Evolutionary conservation across 2,329 filamentous ascomycete species (phyloP).

Genomic region (Apiospora koreana): DNA sequence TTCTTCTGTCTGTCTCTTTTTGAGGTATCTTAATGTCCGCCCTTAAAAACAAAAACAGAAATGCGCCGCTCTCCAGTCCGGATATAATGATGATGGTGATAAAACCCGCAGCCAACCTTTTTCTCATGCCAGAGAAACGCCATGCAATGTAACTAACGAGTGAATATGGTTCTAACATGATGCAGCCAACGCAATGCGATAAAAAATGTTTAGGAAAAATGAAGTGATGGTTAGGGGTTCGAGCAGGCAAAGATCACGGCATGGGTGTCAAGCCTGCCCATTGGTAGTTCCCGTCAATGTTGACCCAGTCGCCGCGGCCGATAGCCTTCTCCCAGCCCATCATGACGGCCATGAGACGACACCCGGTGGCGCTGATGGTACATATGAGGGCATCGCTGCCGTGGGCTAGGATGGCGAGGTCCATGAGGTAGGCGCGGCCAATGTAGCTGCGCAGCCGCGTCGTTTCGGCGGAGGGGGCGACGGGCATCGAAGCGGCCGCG

Average conservation of each 20-base stretch:
- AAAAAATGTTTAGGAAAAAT: not conserved
- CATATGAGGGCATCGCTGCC: conserved; percentile 74
- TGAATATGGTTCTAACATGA: not conserved
- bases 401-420: conserved; percentile 71
- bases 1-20: not conserved
- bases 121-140: conserved; percentile 5
- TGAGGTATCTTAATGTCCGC: not conserved
- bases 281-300: conserved; percentile 71
- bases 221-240: not conserved
- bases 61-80: not conserved
- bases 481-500: conserved; percentile 30
- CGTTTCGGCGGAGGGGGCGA: conserved; percentile 51
- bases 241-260: not conserved
- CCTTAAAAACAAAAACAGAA: not conserved
- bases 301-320: conserved; percentile 65
- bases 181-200: not conserved
- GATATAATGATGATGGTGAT: not conserved
- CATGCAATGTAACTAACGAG: conserved; percentile 1
- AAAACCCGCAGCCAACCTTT: not conserved
- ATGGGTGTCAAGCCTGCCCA: conserved; percentile 48
- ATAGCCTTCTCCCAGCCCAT: conserved; percentile 79
- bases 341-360: conserved; percentile 78
- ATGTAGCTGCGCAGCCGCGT: conserved; percentile 71
- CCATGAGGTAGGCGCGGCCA: conserved; percentile 79
- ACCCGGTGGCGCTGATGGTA: conserved; percentile 71